Evolutionary conservation across 129 eudicot species (phyloP), one percentile per base, ranked within the genome.

Genomic region (Pseudognaphalium luteoalbum): DNA sequence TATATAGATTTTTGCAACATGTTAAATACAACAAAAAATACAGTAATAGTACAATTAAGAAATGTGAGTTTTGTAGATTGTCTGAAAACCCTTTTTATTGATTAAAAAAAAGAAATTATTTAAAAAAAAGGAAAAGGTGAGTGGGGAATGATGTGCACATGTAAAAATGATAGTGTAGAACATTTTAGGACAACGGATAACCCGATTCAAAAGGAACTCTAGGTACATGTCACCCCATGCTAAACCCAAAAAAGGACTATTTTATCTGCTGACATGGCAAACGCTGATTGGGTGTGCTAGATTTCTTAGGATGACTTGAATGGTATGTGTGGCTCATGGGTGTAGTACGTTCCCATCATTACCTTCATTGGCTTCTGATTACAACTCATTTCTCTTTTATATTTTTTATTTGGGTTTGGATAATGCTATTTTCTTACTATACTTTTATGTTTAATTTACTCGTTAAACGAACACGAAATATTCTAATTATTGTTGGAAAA

Each of bases 211-310:
- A 52, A 33, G 30, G 63, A 19, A 28, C 22, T 32, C 19, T 71
- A 61, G 82, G 77, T 58, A 44, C 65, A 78, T 71, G 82, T 47
- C 70, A 62, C 57, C 72, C 72, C 82, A 61, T 71, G 61, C 72
- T 33, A 71, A 78, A 42, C 44, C 71, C 78, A 42, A 74, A 44
- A 63, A 47, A 47, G 79, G 62, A 5, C 59, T 7, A 56, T 52
- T 54, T 65, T 74, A 81, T 81, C 80, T 41, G 76, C 79, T 74
- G 80, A 81, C 65, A 66, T 81, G 84, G 70, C 80, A 67, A 0
- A 56, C 59, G 16, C 0, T 41, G 22, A 73, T 58, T 68, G 76
- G 76, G 15, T 52, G 16, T 2, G 11, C 17, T 4, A 63, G 75
- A 58, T 72, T 60, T 32, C 57, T 58, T 41, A 59, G 60, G 75